Conservation (phyloP, 805 yeast species). For the Schwanniomyces pseudopolymorphus region DNA sequence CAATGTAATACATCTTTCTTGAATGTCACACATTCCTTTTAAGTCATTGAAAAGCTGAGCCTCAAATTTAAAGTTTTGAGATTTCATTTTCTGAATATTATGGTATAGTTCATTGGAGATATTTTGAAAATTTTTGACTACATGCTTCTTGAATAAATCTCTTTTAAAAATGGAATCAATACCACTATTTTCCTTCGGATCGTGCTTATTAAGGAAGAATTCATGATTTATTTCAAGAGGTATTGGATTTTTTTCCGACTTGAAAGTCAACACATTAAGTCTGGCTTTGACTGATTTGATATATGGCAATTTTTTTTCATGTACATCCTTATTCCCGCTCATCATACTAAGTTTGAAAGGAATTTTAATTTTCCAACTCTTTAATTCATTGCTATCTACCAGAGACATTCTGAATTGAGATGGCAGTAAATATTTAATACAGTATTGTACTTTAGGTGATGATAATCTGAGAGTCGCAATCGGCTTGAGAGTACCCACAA, state of each 20-base stretch:
- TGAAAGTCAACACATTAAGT: constrained; percentile 29
- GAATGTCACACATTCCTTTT: constrained; percentile 23
- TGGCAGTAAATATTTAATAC: constrained; percentile 24
- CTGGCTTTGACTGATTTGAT: constrained; percentile 23
- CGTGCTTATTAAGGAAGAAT: constrained; percentile 24
- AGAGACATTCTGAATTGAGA: constrained; percentile 11
- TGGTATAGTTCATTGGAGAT: constrained; percentile 17
- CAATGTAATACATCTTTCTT: constrained; percentile 26
- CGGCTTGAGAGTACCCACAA: constrained; percentile 12
- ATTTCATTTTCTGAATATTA: constrained; percentile 19
- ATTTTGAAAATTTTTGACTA: constrained; percentile 16
- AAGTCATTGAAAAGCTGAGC: constrained; percentile 28
- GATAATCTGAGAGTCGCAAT: constrained; percentile 11
- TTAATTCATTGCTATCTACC: neutral
- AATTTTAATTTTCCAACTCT: constrained; percentile 24
- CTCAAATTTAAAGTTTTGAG: constrained; percentile 27
- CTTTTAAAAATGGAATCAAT: neutral
- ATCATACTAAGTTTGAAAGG: constrained; percentile 21
- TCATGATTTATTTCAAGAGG: constrained; percentile 41
- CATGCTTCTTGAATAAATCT: neutral
- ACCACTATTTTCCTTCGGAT: neutral
- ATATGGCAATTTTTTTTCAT: constrained; percentile 19
- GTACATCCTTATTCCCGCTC: constrained; percentile 2
- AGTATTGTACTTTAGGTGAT: constrained; percentile 18
- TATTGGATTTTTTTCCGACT: constrained; percentile 31